These are phyloP conservation scores for Naganishia vaughanmartiniae DNA, from an alignment of 768 basidiomycete species.

Conservation along the genomic window DNA sequence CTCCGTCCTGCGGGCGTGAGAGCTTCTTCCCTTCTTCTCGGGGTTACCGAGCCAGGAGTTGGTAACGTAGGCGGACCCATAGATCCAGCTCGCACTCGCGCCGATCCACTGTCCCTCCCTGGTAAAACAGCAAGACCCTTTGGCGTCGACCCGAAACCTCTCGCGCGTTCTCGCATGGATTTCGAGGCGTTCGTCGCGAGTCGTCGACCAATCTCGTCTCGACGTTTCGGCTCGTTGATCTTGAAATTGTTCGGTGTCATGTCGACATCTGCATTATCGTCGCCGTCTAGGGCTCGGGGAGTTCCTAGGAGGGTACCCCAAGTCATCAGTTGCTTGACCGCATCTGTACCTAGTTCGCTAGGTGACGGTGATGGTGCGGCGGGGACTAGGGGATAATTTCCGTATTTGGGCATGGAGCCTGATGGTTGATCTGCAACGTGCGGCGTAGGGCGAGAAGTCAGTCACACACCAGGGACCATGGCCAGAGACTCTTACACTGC, in stretches of 20 bases:
- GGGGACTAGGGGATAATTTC: slow-evolving; percentile 73
- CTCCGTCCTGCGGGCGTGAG: slow-evolving; percentile 82
- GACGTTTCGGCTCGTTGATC: slow-evolving; percentile 69
- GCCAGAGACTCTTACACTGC: slow-evolving; percentile 63
- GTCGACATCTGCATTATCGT: slow-evolving; percentile 54
- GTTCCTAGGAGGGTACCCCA: slow-evolving; percentile 93
- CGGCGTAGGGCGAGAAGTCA: background rate
- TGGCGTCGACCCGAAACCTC: slow-evolving; percentile 36
- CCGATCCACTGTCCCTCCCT: background rate
- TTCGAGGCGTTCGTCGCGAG: slow-evolving; percentile 78
- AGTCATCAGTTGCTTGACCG: slow-evolving; percentile 91
- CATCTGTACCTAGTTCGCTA: slow-evolving; percentile 71
- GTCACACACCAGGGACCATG: slow-evolving; percentile 12
- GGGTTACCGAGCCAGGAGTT: slow-evolving; percentile 60
- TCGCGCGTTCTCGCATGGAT: slow-evolving; percentile 61
- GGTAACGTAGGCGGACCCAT: slow-evolving; percentile 31
- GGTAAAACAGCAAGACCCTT: slow-evolving; percentile 19
- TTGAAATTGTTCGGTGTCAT: slow-evolving; percentile 60
- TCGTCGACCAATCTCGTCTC: slow-evolving; percentile 77
- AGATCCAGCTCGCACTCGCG: slow-evolving; percentile 19
- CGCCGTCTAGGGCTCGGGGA: slow-evolving; percentile 67
- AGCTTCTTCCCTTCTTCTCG: slow-evolving; percentile 68
- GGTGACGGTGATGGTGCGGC: slow-evolving; percentile 84
- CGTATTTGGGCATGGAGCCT: slow-evolving; percentile 52
- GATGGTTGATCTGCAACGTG: slow-evolving; percentile 61